Evolutionary conservation across 2,329 filamentous ascomycete species (phyloP).

Genomic region (Fusarium lyarnte): DNA sequence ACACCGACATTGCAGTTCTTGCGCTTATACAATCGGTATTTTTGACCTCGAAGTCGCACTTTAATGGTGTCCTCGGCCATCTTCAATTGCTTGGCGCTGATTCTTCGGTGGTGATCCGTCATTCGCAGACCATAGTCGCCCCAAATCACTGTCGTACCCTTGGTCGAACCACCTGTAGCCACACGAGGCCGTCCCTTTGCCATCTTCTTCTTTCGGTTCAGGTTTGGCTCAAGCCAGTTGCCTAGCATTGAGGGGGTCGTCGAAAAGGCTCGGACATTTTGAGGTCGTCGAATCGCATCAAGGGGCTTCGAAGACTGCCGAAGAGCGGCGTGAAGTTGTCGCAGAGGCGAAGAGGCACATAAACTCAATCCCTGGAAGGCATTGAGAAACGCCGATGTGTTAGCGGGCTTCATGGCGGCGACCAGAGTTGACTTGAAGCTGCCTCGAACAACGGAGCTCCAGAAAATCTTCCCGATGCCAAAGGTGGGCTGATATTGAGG

Average conservation of each 20-base stretch:
- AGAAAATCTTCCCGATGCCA: conserved; percentile 47
- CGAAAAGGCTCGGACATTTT: conserved; percentile 74
- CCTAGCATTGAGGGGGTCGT: conserved; percentile 68
- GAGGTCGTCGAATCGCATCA: conserved; percentile 49
- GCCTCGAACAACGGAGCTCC: conserved; percentile 41
- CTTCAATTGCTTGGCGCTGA: conserved; percentile 86
- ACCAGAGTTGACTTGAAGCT: conserved; percentile 37
- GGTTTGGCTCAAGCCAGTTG: conserved; percentile 85
- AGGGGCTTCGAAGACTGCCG: conserved; percentile 44
- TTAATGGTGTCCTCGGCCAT: conserved; percentile 95
- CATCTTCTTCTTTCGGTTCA: conserved; percentile 82
- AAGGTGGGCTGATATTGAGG: background rate
- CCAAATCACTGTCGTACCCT: conserved; percentile 96
- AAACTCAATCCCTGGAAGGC: conserved; percentile 63
- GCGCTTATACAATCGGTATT: conserved; percentile 91
- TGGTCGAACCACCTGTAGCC: conserved; percentile 86
- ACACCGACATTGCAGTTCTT: conserved; percentile 94
- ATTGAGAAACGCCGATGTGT: conserved; percentile 57
- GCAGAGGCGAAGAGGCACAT: conserved; percentile 52
- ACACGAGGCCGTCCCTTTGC: conserved; percentile 91
- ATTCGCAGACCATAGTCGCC: conserved; percentile 96
- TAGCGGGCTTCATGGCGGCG: conserved; percentile 58
- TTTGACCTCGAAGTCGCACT: conserved; percentile 85
- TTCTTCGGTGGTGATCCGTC: conserved; percentile 90
- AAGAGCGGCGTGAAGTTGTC: conserved; percentile 49